These are phyloP conservation scores for Rhodomyrtus psidioides DNA, from an alignment of 441 rosid species.

Conservation along the genomic window DNA sequence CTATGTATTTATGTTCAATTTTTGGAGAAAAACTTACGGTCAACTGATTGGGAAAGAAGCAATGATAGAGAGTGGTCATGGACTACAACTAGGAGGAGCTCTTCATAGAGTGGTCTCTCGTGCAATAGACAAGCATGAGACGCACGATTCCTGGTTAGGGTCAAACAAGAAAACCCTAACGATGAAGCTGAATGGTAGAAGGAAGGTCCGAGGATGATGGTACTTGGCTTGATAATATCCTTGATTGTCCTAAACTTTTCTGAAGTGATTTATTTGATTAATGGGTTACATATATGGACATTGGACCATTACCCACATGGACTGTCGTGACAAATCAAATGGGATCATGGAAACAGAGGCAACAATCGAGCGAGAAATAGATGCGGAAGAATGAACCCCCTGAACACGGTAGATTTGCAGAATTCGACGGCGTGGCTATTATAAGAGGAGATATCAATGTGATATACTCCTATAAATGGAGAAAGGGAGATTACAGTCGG, in stretches of 20 bases:
- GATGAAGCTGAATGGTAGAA: background rate
- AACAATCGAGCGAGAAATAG: background rate
- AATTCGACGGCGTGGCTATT: background rate
- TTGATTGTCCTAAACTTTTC: too few species aligned
- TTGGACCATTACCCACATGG: background rate
- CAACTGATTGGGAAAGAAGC: background rate
- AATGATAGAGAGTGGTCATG: background rate
- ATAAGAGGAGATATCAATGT: background rate
- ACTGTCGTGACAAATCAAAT: background rate
- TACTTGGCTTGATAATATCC: background rate
- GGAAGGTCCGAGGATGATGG: background rate
- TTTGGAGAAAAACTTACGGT: background rate
- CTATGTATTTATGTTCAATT: background rate
- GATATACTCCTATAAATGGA: background rate
- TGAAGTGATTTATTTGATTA: too few species aligned
- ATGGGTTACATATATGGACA: too few species aligned
- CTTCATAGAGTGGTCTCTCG: background rate
- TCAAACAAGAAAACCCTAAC: background rate
- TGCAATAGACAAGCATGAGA: background rate
- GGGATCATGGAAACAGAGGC: background rate
- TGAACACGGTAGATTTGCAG: background rate
- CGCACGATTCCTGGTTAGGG: background rate
- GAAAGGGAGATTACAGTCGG: background rate
- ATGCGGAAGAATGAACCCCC: background rate
- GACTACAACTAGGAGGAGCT: background rate